Evolutionary conservation across 768 basidiomycete species (phyloP).

Genomic region (Pisolithus marmoratus): DNA sequence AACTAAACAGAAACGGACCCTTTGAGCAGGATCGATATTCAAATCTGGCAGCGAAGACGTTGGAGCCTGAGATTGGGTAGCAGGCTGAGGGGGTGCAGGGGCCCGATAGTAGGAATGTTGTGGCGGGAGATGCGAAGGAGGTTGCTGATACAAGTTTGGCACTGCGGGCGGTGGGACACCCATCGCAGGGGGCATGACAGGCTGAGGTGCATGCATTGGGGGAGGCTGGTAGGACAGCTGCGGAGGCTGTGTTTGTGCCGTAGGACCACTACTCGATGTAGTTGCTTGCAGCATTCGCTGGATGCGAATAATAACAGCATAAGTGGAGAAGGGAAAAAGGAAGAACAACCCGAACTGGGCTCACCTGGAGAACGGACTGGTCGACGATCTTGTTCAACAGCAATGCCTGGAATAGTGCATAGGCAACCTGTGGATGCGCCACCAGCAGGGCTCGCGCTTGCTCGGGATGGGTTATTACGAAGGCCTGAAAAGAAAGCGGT

Average conservation of each 20-base stretch:
- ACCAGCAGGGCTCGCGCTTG: constrained; percentile 77
- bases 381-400: constrained; percentile 93
- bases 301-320: constrained; percentile 12
- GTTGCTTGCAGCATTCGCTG: constrained; percentile 50
- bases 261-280: constrained; percentile 20
- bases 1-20: constrained; percentile 28
- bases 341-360: constrained; percentile 20
- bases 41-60: constrained; percentile 30
- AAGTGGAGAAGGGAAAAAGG: constrained; percentile 6
- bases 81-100: constrained; percentile 26
- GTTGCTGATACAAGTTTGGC: constrained; percentile 23
- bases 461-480: constrained; percentile 87
- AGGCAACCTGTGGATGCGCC: constrained; percentile 88
- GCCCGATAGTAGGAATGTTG: constrained; percentile 29
- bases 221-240: constrained; percentile 28
- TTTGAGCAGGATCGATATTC: constrained; percentile 45
- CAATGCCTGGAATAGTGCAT: constrained; percentile 93
- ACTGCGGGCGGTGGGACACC: constrained; percentile 24
- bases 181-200: constrained; percentile 29
- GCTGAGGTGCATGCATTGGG: constrained; percentile 28
- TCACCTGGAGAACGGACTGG: constrained; percentile 74
- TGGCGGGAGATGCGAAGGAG: constrained; percentile 25
- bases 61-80: constrained; percentile 24
- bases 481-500: constrained; percentile 51
- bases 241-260: constrained; percentile 28